These are phyloP conservation scores for Ormosia semicastrata DNA, from an alignment of 306 rosid genomes.

Conservation along the genomic window DNA sequence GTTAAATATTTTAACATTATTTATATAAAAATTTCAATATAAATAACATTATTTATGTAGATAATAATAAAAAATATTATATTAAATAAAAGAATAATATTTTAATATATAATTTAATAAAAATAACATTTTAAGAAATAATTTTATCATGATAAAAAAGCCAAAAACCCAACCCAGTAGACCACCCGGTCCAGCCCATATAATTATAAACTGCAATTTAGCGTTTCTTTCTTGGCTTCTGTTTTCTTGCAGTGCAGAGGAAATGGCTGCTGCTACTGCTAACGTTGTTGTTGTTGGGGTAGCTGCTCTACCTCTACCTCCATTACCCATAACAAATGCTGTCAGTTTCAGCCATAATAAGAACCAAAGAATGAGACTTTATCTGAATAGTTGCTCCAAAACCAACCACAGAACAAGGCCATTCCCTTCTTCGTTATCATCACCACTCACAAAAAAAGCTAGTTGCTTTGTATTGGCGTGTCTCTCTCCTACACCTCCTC, in stretches of 20 bases:
- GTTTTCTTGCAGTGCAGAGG: neutral
- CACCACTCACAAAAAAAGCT: conserved; percentile 19
- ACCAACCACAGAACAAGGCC: neutral
- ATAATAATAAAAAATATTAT: too few species aligned
- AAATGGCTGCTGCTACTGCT: conserved; percentile 27
- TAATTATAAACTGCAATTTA: neutral
- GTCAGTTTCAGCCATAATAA: neutral
- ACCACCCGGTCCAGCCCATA: neutral
- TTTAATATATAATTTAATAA: too few species aligned
- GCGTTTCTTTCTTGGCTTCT: neutral
- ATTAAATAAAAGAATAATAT: too few species aligned
- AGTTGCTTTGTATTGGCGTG: conserved; percentile 38
- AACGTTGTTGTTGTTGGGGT: conserved; percentile 2
- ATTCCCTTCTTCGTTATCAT: conserved; percentile 21
- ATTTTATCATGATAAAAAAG: too few species aligned
- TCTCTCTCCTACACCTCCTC: conserved; percentile 23
- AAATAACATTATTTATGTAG: too few species aligned
- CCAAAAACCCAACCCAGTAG: neutral
- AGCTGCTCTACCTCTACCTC: neutral
- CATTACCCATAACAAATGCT: neutral
- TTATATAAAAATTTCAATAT: too few species aligned
- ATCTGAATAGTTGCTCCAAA: neutral
- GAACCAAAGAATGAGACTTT: conserved; percentile 7
- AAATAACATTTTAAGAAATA: too few species aligned
- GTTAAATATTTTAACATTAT: too few species aligned